These are phyloP conservation scores for Phytopythium sindhum DNA, from an alignment of 352 stramenopile species.

Conservation along the genomic window DNA sequence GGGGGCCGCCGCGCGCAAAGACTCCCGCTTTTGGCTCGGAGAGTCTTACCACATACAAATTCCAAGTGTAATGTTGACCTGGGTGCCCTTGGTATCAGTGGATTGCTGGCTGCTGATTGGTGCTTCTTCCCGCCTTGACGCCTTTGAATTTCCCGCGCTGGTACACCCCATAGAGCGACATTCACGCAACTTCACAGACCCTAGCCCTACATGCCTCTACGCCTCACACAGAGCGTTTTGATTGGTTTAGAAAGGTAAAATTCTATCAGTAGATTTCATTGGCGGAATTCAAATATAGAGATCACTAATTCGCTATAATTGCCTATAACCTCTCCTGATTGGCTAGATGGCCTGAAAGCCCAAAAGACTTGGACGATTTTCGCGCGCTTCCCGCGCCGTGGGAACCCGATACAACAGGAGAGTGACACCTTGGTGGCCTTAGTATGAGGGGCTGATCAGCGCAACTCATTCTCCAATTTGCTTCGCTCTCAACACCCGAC, in stretches of 20 bases:
- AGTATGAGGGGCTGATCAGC: neutral
- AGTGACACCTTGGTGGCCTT: too few species aligned
- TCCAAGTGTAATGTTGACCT: neutral
- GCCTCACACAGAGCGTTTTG: neutral
- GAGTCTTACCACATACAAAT: neutral
- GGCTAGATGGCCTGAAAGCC: slow-evolving; percentile 7
- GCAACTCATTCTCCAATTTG: slow-evolving; percentile 57
- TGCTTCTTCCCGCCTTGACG: neutral
- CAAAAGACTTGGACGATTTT: slow-evolving; percentile 8
- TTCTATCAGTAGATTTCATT: slow-evolving; percentile 6
- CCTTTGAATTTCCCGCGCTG: slow-evolving; percentile 20
- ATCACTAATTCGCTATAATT: slow-evolving; percentile 7
- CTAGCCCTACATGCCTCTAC: slow-evolving; percentile 5
- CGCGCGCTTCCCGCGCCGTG: neutral
- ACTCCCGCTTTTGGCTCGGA: neutral
- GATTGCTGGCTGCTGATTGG: neutral
- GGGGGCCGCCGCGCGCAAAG: neutral
- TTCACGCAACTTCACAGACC: slow-evolving; percentile 15
- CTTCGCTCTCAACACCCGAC: slow-evolving; percentile 31
- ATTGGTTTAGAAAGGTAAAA: slow-evolving; percentile 24
- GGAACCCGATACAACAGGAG: slow-evolving; percentile 8
- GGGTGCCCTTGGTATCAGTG: too few species aligned
- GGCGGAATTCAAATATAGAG: neutral
- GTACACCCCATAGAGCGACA: neutral
- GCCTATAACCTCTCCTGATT: slow-evolving; percentile 7